These are phyloP conservation scores for Ophiostoma novo-ulmi DNA, from an alignment of 2,329 filamentous ascomycete genomes.

Conservation along the genomic window DNA sequence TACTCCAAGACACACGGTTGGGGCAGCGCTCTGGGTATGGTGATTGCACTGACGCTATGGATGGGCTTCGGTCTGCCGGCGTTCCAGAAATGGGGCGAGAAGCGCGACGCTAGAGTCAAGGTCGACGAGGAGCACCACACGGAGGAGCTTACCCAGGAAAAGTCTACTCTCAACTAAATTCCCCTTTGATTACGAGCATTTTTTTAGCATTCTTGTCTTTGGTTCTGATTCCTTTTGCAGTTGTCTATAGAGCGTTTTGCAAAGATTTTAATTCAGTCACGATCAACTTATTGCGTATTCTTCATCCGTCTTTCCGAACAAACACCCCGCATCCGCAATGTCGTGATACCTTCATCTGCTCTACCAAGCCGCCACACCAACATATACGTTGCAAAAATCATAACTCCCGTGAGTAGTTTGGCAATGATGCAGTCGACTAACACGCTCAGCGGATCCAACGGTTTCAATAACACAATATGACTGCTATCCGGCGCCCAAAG, in stretches of 20 bases:
- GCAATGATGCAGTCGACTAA: neutral
- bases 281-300: neutral
- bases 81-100: neutral
- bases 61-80: constrained; percentile 28
- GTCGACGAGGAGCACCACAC: neutral
- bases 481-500: constrained; percentile 1
- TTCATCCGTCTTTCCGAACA: neutral
- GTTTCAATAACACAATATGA: neutral
- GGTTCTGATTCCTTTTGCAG: neutral
- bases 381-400: neutral
- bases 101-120: neutral
- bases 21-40: constrained; percentile 34
- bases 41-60: constrained; percentile 35
- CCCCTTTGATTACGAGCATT: neutral
- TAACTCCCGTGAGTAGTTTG: neutral
- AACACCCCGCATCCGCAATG: neutral
- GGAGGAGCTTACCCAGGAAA: neutral
- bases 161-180: neutral
- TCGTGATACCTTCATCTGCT: neutral
- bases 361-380: constrained; percentile 3
- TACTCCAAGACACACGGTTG: constrained; percentile 37
- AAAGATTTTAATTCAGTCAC: neutral
- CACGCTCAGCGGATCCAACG: neutral
- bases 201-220: neutral
- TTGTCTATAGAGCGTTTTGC: neutral